Percentiles rank a stretch among this genome's conserved stretches.
These are phyloP conservation scores for Gonapodya prolifera DNA, from an alignment of 192 early-diverging fungal species.

Conservation along the genomic window DNA sequence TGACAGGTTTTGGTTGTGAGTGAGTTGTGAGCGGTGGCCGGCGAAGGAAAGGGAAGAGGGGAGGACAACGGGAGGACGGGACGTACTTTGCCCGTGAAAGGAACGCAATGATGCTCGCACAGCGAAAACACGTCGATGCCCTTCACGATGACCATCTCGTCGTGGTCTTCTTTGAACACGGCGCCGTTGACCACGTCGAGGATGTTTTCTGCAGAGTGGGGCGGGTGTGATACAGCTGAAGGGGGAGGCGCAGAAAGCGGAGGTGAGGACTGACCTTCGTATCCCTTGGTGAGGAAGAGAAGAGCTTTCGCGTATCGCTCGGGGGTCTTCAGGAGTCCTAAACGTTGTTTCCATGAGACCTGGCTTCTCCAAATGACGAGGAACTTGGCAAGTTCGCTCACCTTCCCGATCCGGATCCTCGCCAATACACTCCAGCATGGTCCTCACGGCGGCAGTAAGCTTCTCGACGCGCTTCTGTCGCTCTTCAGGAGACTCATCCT, in stretches of 20 bases:
- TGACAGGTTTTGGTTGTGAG: too few species aligned
- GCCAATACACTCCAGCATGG: constrained; percentile 82
- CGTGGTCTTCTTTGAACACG: constrained; percentile 88
- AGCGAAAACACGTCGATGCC: constrained; percentile 92
- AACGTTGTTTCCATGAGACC: too few species aligned
- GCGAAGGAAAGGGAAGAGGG: too few species aligned
- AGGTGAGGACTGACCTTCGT: constrained; percentile 80
- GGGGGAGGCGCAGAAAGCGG: too few species aligned
- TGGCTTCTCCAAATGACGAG: too few species aligned
- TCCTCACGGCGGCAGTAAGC: constrained; percentile 74
- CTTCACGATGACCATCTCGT: constrained; percentile 99
- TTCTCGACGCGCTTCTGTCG: constrained; percentile 54
- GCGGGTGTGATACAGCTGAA: background rate
- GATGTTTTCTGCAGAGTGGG: constrained; percentile 4
- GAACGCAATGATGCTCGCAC: constrained; percentile 98
- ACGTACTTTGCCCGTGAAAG: constrained; percentile 85
- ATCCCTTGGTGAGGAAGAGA: constrained; percentile 98
- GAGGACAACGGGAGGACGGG: too few species aligned
- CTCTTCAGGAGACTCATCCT: constrained; percentile 65
- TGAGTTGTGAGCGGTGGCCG: too few species aligned
- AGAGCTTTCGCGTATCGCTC: constrained; percentile 93
- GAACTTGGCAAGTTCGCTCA: background rate
- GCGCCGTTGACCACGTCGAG: constrained; percentile 81
- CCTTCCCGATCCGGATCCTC: constrained; percentile 89
- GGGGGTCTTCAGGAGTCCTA: constrained; percentile 79